These are phyloP conservation scores for Cytidiella melzeri DNA, from an alignment of 768 basidiomycete species.

Conservation along the genomic window DNA sequence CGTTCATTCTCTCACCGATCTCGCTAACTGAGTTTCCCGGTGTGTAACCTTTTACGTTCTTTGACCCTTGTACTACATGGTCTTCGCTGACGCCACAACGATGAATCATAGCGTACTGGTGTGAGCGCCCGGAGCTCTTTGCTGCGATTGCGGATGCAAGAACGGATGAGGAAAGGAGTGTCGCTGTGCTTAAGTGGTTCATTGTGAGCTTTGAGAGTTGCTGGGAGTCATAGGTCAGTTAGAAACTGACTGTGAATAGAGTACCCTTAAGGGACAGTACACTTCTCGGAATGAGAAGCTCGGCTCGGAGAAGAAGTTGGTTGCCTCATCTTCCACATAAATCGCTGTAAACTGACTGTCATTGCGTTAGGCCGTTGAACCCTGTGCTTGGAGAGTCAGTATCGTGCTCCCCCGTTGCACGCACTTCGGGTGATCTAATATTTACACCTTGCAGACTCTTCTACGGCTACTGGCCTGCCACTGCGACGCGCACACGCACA, in stretches of 20 bases:
- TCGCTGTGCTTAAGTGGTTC: constrained; percentile 92
- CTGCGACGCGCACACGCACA: constrained; percentile 67
- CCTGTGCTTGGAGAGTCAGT: constrained; percentile 90
- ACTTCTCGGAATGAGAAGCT: constrained; percentile 91
- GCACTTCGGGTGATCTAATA: not conserved
- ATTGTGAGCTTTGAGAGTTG: constrained; percentile 47
- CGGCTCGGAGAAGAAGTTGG: constrained; percentile 96
- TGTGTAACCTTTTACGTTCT: constrained; percentile 28
- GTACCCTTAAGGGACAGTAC: constrained; percentile 93
- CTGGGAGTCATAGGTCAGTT: not conserved
- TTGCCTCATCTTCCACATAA: not conserved
- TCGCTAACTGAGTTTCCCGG: constrained; percentile 92
- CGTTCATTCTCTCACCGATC: constrained; percentile 87
- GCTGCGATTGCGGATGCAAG: constrained; percentile 76
- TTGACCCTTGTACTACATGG: constrained; percentile 4
- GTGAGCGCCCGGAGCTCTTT: constrained; percentile 88
- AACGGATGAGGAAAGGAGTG: constrained; percentile 64
- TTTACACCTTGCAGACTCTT: constrained; percentile 49
- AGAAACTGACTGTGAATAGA: constrained; percentile 34
- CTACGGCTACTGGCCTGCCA: constrained; percentile 83
- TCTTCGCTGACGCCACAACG: not conserved
- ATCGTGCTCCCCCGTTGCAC: not conserved
- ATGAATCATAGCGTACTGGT: constrained; percentile 76
- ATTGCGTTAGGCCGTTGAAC: constrained; percentile 73
- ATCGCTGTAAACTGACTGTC: constrained; percentile 12